Evolutionary conservation across 371 early-diverging fungal species (phyloP).

Genomic region (Actinomortierella ambigua): DNA sequence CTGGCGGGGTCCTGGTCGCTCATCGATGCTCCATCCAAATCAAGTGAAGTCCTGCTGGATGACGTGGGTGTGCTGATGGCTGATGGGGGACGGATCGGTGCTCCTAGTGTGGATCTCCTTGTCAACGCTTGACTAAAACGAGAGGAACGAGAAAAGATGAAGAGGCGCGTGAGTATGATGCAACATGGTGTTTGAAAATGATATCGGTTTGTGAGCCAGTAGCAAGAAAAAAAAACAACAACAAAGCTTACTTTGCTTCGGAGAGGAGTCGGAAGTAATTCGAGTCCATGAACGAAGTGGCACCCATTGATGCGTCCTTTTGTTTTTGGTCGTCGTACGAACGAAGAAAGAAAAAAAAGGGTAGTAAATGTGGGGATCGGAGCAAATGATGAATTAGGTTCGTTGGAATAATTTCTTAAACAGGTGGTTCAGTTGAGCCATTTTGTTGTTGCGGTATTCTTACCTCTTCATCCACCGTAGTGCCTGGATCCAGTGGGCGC

Average conservation of each 20-base stretch:
- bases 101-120: too few species aligned
- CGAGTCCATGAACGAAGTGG: conserved; percentile 57
- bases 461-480: conserved; percentile 25
- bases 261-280: conserved; percentile 70
- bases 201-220: background rate
- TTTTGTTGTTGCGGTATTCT: too few species aligned
- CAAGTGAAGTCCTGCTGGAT: conserved; percentile 29
- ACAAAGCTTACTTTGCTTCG: conserved; percentile 50
- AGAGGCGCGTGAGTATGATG: conserved; percentile 13
- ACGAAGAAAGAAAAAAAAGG: conserved; percentile 12
- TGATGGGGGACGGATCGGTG: background rate
- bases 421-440: background rate
- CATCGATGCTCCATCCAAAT: conserved; percentile 13
- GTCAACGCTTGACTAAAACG: too few species aligned
- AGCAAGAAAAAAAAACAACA: background rate
- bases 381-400: background rate
- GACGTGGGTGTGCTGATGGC: conserved; percentile 28
- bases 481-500: conserved; percentile 24
- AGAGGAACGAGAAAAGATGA: background rate
- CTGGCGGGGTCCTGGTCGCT: conserved; percentile 3
- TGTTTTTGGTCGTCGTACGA: background rate
- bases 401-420: background rate
- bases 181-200: background rate
- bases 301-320: conserved; percentile 10
- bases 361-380: background rate